phyloP scores from a whole-genome alignment of 805 yeast genomes.

The Kluyveromyces dobzhanskii region DNA sequence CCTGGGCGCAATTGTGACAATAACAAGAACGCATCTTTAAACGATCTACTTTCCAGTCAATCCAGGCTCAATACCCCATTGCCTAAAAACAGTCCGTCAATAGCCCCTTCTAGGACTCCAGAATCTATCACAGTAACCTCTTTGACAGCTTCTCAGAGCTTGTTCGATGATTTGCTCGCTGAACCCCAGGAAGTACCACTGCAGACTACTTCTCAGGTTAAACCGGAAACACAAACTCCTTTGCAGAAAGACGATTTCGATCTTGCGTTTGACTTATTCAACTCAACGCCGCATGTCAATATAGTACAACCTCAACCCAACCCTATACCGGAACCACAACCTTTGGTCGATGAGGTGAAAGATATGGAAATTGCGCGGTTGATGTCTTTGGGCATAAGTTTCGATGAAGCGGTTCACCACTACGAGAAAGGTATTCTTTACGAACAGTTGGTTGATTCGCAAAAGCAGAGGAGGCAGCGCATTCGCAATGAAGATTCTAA shows the following conservation, averaged over 20 bases:
- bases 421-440: conserved; percentile 21
- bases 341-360: conserved; percentile 24
- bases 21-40: conserved; percentile 1
- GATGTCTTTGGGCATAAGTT: conserved; percentile 25
- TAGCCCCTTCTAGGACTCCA: background rate
- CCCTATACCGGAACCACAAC: conserved; percentile 4
- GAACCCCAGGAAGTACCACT: too few relatives aligned
- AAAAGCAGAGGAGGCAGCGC: background rate
- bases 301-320: background rate
- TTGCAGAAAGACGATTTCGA: conserved; percentile 15
- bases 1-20: too few relatives aligned
- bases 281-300: background rate
- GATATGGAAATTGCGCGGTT: conserved; percentile 29
- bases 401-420: conserved; percentile 16
- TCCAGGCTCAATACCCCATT: background rate
- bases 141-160: background rate
- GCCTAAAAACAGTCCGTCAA: background rate
- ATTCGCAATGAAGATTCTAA: background rate
- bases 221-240: background rate
- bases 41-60: background rate
- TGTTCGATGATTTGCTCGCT: background rate
- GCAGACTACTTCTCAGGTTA: background rate
- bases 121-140: background rate
- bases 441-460: conserved; percentile 13
- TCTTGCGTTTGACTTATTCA: conserved; percentile 17